Percentiles rank a stretch among this genome's conserved stretches.
Evolutionary conservation across 805 yeast species (phyloP).

Genomic region (Pichia thaimueangensis): DNA sequence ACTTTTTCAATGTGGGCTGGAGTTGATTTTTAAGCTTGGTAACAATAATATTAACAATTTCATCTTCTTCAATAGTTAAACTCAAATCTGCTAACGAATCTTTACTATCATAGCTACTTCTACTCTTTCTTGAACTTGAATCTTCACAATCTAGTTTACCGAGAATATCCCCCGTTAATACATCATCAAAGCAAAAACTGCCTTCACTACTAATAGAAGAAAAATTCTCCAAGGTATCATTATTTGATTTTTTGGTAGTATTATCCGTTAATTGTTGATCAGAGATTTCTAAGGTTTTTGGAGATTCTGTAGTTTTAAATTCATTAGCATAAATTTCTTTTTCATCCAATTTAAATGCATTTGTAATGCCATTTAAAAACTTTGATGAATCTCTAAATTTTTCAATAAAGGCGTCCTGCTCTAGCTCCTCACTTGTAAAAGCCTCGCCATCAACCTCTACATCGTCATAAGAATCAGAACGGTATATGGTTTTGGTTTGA

Average conservation of each 20-base stretch:
- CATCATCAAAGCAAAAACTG: slow-evolving; percentile 8
- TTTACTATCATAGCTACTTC: neutral
- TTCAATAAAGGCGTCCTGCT: no score
- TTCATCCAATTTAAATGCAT: no score
- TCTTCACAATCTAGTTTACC: neutral
- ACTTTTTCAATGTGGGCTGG: slow-evolving; percentile 18
- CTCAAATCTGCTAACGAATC: neutral
- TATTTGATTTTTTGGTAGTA: no score
- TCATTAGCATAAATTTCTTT: no score
- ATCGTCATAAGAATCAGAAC: slow-evolving; percentile 11
- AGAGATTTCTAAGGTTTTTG: no score
- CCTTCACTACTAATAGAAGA: neutral
- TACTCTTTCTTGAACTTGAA: neutral
- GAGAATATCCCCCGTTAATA: slow-evolving; percentile 3
- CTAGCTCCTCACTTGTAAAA: no score
- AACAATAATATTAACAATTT: slow-evolving; percentile 10
- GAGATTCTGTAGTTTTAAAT: no score
- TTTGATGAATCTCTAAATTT: slow-evolving; percentile 8
- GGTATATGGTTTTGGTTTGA: slow-evolving; percentile 12
- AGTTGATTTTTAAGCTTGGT: slow-evolving; percentile 19
- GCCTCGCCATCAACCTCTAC: neutral
- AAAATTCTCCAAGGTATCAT: neutral
- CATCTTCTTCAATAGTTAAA: slow-evolving; percentile 1
- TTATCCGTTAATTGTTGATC: no score
- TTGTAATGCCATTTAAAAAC: no score